These are phyloP conservation scores for Thinopyrum elongatum DNA, from an alignment of 176 grass and related monocot genomes.

Conservation along the genomic window DNA sequence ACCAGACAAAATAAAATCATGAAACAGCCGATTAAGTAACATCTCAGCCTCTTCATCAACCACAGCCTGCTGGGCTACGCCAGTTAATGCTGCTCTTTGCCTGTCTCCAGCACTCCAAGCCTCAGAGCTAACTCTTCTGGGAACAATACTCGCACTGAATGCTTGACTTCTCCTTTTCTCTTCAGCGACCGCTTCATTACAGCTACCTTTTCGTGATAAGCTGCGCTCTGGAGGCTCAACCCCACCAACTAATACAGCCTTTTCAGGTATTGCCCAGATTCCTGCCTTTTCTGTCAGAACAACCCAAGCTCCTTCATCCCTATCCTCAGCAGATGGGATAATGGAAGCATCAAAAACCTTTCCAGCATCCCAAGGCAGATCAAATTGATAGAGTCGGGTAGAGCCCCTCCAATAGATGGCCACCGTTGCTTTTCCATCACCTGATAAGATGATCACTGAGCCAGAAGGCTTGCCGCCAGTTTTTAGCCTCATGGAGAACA, in stretches of 20 bases:
- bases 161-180: conserved; percentile 74
- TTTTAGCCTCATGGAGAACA: conserved; percentile 87
- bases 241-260: conserved; percentile 94
- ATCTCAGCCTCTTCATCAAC: conserved; percentile 87
- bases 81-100: conserved; percentile 60
- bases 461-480: conserved; percentile 93
- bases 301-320: conserved; percentile 93
- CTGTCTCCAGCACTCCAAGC: conserved; percentile 78
- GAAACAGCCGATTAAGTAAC: conserved; percentile 73
- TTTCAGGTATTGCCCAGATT: conserved; percentile 95
- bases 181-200: conserved; percentile 77
- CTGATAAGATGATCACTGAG: conserved; percentile 85
- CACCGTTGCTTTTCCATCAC: conserved; percentile 94
- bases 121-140: conserved; percentile 81
- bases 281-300: conserved; percentile 96
- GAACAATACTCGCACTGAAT: conserved; percentile 51
- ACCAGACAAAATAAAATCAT: conserved; percentile 81
- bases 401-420: conserved; percentile 90
- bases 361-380: conserved; percentile 91
- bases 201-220: conserved; percentile 95
- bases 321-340: conserved; percentile 69
- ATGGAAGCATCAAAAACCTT: conserved; percentile 94
- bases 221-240: conserved; percentile 95
- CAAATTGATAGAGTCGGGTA: conserved; percentile 93
- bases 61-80: conserved; percentile 50